Base-by-base conservation (phyloP, 139 green algal species). In the Volvox reticuliferus region DNA sequence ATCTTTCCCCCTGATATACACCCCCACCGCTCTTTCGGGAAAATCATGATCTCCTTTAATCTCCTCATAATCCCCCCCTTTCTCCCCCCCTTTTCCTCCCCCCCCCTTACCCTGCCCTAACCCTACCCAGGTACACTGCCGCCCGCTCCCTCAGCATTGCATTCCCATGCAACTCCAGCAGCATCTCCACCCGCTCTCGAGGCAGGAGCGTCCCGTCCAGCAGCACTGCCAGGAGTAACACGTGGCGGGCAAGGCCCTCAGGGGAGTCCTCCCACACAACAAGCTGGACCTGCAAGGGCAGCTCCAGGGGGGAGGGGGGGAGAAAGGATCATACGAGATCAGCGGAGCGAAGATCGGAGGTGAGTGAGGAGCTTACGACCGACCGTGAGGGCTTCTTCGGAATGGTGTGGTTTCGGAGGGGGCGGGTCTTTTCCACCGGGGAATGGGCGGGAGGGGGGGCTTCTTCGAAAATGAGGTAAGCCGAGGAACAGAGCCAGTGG, bases 121-220 rank as follows among this genome's bases (percentile, higher is more conserved):
- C n/a, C n/a, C n/a, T n/a, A 96, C 94, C 95, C 44, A 97, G 78
- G 50, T 95, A 96, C 13, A 86, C 80, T 36, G 93, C 91, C 21
- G 94, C 96, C 36, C 90, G 91, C 37, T 96, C 86, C 32, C 94
- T 80, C 62, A 97, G 77, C 82, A 96, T 33, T 14, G 69, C 91
- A 55, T 97, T 98, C 44, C 94, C 95, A 81, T 97, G 94, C 44
- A 98, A 75, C 92, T 98, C 96, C 91, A 97, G 83, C 33, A 98
- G 94, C 36, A 89, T 67, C 89, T 97, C 89, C 33, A 90, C 82
- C 0, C 95, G 82, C 30, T 95, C 91, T 13, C 87, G 85, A 6
- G 91, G 32, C 18, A 89, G 75, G 32, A 96, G 26, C 1, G 14
- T 28, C 5, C 62, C 80, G 81, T 98, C 96, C 65, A 97, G 92